phyloP scores from a whole-genome alignment of 169 alveolate genomes.

The Pseudocohnilembus persalinus region DNA sequence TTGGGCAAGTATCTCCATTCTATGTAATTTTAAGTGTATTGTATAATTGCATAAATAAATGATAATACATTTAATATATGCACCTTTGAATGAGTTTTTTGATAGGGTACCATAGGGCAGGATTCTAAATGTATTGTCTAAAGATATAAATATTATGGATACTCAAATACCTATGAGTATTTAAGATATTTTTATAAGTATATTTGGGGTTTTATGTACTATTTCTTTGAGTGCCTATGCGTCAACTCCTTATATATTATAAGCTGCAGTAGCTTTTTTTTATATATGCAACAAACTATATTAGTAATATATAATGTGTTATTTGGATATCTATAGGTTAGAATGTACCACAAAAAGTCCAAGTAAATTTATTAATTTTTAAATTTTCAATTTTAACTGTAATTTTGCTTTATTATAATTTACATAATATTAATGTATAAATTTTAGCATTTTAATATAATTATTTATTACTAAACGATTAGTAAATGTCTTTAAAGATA shows the following conservation, averaged over 20 bases:
- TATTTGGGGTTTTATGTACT: conserved; percentile 9
- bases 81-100: conserved; percentile 31
- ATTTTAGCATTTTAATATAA: too few relatives aligned
- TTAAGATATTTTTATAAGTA: neutral
- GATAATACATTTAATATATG: conserved; percentile 17
- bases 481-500: too few relatives aligned
- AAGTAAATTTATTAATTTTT: too few relatives aligned
- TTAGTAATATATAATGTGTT: conserved; percentile 29
- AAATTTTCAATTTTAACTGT: too few relatives aligned
- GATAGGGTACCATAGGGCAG: conserved; percentile 44
- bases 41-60: conserved; percentile 6
- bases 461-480: too few relatives aligned
- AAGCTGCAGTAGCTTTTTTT: conserved; percentile 3
- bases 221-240: conserved; percentile 17
- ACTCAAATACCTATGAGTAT: conserved; percentile 15
- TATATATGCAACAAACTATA: conserved; percentile 9
- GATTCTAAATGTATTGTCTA: conserved; percentile 38
- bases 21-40: neutral
- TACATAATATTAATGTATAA: too few relatives aligned
- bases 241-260: conserved; percentile 14
- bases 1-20: neutral
- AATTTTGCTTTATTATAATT: too few relatives aligned
- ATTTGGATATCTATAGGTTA: conserved; percentile 60
- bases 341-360: conserved; percentile 64
- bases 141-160: conserved; percentile 35